Evolutionary conservation across 176 grass and related monocot species (phyloP).

Genomic region (Hordeum marinum): DNA sequence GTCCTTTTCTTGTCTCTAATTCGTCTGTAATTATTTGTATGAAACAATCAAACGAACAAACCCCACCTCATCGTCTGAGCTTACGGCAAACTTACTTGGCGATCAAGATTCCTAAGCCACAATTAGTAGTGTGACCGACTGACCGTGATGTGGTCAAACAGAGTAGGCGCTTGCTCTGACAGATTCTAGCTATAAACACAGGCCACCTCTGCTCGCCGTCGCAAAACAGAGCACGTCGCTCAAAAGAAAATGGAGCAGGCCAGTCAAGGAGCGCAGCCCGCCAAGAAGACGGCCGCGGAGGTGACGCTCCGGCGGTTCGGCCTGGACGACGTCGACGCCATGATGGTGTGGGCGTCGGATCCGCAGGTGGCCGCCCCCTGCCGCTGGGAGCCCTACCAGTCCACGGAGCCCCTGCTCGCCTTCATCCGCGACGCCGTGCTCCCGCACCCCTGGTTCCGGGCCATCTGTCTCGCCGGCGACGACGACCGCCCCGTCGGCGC

Average conservation of each 20-base stretch:
- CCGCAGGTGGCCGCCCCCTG: constrained; percentile 43
- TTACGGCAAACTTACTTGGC: neutral
- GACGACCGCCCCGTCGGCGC: constrained; percentile 40
- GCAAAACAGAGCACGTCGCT: neutral
- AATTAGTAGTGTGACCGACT: neutral
- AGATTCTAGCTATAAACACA: neutral
- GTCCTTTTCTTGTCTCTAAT: no score
- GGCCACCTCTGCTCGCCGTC: no score
- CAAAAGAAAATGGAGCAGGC: neutral
- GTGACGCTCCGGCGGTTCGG: constrained; percentile 52
- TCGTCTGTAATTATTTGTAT: no score
- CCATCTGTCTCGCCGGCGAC: constrained; percentile 43
- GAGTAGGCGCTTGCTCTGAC: neutral
- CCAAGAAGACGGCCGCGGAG: neutral
- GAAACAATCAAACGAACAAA: neutral
- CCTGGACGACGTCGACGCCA: constrained; percentile 64
- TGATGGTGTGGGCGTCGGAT: constrained; percentile 72
- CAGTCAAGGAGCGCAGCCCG: neutral
- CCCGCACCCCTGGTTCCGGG: constrained; percentile 71
- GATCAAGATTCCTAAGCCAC: neutral
- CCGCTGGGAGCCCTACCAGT: constrained; percentile 68
- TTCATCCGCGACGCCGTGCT: constrained; percentile 51
- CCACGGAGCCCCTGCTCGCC: constrained; percentile 43
- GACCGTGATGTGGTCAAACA: neutral
- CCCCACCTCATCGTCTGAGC: neutral